Evolutionary conservation across 306 rosid species (phyloP).

Genomic region (Citrullus colocynthis): DNA sequence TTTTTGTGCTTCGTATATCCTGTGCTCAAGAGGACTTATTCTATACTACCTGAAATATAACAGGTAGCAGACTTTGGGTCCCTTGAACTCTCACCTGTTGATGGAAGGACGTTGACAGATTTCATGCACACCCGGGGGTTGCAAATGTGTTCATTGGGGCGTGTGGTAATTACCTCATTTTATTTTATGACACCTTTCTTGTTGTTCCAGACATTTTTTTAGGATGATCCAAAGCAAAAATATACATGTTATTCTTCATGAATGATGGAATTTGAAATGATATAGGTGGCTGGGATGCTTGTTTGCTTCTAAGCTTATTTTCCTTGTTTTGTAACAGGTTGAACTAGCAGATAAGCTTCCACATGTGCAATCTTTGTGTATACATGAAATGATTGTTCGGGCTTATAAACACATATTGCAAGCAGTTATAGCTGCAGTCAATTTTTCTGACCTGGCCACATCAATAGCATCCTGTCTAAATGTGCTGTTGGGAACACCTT

Average conservation of each 20-base stretch:
- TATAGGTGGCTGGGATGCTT: not conserved
- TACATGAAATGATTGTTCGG: constrained; percentile 92
- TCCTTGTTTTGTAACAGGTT: constrained; percentile 39
- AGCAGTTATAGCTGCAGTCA: constrained; percentile 81
- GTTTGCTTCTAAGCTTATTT: constrained; percentile 1
- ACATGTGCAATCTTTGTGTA: constrained; percentile 87
- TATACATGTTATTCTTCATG: not conserved
- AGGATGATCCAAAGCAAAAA: not conserved
- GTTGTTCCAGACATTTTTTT: not conserved
- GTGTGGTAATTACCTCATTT: constrained; percentile 47
- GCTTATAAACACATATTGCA: constrained; percentile 90
- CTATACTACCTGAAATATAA: constrained; percentile 16
- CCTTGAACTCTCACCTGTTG: constrained; percentile 98
- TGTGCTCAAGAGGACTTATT: constrained; percentile 18
- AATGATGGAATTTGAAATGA: not conserved
- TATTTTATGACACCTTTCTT: not conserved
- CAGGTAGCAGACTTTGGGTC: constrained; percentile 99
- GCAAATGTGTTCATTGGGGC: constrained; percentile 84
- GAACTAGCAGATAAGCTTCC: constrained; percentile 98
- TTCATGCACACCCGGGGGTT: constrained; percentile 98
- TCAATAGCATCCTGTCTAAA: constrained; percentile 79
- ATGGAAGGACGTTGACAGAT: constrained; percentile 95
- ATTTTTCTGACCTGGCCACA: constrained; percentile 67
- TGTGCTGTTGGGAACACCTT: constrained; percentile 62
- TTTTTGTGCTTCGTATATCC: not conserved